Conservation (phyloP, 2,329 filamentous ascomycete genomes). For the Lasiodiplodia hormozganensis region DNA sequence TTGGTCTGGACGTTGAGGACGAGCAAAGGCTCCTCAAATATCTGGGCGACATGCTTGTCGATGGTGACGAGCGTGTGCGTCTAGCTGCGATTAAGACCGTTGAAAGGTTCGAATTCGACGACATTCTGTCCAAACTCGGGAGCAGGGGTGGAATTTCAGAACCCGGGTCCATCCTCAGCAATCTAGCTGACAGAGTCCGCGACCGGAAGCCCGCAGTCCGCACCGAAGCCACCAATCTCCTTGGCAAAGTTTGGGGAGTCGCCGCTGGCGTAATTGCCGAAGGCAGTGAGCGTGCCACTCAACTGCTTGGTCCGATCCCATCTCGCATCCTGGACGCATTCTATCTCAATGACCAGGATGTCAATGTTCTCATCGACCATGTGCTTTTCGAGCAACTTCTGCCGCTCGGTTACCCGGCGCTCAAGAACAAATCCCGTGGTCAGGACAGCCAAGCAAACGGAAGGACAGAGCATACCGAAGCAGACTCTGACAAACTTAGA, state of each 20-base stretch:
- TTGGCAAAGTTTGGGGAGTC: constrained; percentile 92
- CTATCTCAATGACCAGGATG: constrained; percentile 87
- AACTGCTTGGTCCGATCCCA: constrained; percentile 81
- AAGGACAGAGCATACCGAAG: constrained; percentile 49
- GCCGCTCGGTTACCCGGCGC: constrained; percentile 85
- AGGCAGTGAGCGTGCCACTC: constrained; percentile 76
- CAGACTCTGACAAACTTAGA: constrained; percentile 77
- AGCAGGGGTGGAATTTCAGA: constrained; percentile 76
- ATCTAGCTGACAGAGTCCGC: constrained; percentile 84
- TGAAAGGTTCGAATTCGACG: constrained; percentile 78
- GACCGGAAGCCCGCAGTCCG: constrained; percentile 84
- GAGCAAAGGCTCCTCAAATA: constrained; percentile 76
- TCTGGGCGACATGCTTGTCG: constrained; percentile 80
- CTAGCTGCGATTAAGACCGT: constrained; percentile 87
- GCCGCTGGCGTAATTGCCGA: constrained; percentile 85
- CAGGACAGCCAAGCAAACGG: constrained; percentile 62
- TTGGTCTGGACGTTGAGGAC: constrained; percentile 84
- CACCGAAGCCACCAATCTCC: constrained; percentile 82
- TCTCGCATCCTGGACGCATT: constrained; percentile 84
- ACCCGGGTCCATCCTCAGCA: constrained; percentile 78
- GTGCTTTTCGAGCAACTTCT: constrained; percentile 87
- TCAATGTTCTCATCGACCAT: constrained; percentile 83
- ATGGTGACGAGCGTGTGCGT: constrained; percentile 90
- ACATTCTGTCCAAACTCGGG: constrained; percentile 83
- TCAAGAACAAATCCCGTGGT: constrained; percentile 63